Conservation (phyloP, 441 rosid species). For the Rhodomyrtus psidioides region DNA sequence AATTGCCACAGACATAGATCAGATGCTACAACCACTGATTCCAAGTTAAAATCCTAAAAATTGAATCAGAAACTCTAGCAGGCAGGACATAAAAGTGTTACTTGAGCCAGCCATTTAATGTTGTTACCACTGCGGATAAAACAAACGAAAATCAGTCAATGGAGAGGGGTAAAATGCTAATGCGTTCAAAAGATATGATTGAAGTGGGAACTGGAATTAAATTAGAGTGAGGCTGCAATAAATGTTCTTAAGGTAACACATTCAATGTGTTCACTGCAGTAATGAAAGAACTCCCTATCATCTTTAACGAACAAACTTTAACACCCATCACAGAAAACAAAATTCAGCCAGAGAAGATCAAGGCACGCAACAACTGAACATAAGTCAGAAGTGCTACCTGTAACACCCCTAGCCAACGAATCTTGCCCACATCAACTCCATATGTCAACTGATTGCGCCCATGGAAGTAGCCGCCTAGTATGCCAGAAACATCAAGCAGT, state of each 20-base stretch:
- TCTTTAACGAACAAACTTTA: neutral
- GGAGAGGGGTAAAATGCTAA: neutral
- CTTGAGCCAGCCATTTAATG: neutral
- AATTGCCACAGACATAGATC: neutral
- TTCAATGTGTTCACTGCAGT: neutral
- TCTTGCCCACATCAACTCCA: constrained; percentile 46
- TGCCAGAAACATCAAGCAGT: neutral
- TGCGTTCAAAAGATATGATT: neutral
- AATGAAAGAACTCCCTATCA: neutral
- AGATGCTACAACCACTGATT: neutral
- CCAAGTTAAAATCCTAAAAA: neutral
- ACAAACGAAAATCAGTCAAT: neutral
- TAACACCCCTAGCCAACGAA: constrained; percentile 53
- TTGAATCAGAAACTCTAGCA: neutral
- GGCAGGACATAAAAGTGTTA: neutral
- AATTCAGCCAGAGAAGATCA: neutral
- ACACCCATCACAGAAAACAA: neutral
- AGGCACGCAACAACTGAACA: neutral
- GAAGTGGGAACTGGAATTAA: neutral
- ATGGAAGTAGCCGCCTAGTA: constrained; percentile 52
- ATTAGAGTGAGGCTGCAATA: neutral
- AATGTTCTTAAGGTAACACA: neutral
- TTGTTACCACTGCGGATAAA: neutral
- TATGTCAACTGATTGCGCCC: constrained; percentile 38
- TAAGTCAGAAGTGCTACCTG: constrained; percentile 25